A percentile compares a stretch with the other conserved stretches of the same genome.
Evolutionary conservation across 352 stramenopile genomes (phyloP).

Genomic region (Phytophthora vignae): DNA sequence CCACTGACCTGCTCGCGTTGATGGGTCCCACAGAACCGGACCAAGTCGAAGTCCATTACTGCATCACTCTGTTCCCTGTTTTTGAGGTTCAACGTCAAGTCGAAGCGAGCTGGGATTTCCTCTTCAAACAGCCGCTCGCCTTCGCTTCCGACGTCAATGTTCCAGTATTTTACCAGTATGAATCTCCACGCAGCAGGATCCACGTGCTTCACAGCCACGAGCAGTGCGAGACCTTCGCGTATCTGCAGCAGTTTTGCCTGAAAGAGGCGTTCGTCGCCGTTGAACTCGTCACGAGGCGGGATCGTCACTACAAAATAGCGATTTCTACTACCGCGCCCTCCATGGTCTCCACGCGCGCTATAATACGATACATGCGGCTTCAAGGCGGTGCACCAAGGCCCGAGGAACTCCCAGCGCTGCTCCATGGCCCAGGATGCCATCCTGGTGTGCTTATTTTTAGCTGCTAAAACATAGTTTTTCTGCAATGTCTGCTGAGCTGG

Average conservation of each 20-base stretch:
- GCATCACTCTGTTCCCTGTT: neutral
- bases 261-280: neutral
- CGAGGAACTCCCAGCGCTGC: neutral
- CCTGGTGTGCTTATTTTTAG: too few species aligned
- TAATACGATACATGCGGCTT: neutral
- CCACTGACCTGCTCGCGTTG: neutral
- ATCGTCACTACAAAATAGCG: neutral
- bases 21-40: neutral
- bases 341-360: neutral
- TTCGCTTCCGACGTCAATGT: neutral
- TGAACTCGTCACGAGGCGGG: neutral
- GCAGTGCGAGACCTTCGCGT: neutral
- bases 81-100: neutral
- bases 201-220: neutral
- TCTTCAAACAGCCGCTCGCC: neutral
- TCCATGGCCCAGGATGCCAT: neutral
- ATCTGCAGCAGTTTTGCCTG: neutral
- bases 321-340: neutral
- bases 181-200: neutral
- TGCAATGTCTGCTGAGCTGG: too few species aligned
- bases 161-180: neutral
- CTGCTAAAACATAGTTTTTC: too few species aligned
- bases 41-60: neutral
- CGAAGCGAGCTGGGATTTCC: neutral
- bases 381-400: neutral